phyloP scores from a whole-genome alignment of 495 filamentous ascomycete species.

The Lasiosphaeris hirsuta region DNA sequence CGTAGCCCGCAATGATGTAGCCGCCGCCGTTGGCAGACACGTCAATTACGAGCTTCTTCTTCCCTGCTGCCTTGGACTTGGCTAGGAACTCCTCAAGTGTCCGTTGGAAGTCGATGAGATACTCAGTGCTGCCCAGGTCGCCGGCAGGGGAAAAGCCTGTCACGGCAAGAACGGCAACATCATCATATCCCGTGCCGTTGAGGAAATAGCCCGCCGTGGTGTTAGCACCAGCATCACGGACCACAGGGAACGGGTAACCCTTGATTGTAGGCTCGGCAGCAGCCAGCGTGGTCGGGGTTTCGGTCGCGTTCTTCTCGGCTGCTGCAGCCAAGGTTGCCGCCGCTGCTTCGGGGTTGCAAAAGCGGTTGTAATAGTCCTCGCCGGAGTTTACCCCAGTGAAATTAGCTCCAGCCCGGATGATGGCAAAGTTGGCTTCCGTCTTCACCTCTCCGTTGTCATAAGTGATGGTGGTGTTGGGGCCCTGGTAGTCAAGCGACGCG shows the following conservation, averaged over 20 bases:
- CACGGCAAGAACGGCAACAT: slow-evolving; percentile 36
- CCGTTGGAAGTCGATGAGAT: slow-evolving; percentile 37
- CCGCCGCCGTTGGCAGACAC: slow-evolving; percentile 56
- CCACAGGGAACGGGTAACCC: slow-evolving; percentile 21
- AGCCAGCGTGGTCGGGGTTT: slow-evolving; percentile 1
- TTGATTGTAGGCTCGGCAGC: slow-evolving; percentile 13
- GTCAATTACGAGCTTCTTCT: slow-evolving; percentile 54
- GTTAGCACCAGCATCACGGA: slow-evolving; percentile 24
- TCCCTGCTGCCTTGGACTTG: slow-evolving; percentile 33
- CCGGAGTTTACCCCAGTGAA: slow-evolving; percentile 22
- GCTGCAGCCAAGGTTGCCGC: neutral
- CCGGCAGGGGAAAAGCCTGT: slow-evolving; percentile 20
- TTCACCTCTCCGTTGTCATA: slow-evolving; percentile 22
- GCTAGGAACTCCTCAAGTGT: slow-evolving; percentile 38
- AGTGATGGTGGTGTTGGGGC: slow-evolving; percentile 22
- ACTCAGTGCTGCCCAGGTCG: slow-evolving; percentile 9
- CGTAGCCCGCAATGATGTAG: slow-evolving; percentile 42
- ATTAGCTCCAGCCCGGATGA: slow-evolving; percentile 16
- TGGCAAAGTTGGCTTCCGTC: slow-evolving; percentile 21
- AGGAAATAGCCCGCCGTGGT: slow-evolving; percentile 36
- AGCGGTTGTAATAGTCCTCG: slow-evolving; percentile 26
- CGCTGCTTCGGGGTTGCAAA: slow-evolving; percentile 26
- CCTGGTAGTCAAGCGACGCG: slow-evolving; percentile 13
- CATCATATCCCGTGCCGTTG: slow-evolving; percentile 38
- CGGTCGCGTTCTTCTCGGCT: neutral